phyloP scores from a whole-genome alignment of 768 basidiomycete genomes.

The Auriscalpium vulgare region DNA sequence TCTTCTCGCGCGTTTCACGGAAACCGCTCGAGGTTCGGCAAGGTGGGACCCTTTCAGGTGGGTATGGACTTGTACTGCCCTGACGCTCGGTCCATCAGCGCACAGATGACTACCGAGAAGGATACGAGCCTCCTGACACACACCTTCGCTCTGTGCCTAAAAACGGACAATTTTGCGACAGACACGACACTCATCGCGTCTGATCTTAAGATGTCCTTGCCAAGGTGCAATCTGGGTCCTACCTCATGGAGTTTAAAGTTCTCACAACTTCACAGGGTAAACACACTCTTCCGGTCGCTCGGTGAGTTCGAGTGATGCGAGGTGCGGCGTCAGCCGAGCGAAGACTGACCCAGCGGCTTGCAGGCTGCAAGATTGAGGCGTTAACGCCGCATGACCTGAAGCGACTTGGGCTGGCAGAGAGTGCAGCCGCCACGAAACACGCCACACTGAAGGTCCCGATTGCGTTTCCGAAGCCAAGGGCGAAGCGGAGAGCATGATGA shows the following conservation, averaged over 20 bases:
- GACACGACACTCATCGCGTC: conserved; percentile 61
- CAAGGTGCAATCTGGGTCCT: conserved; percentile 21
- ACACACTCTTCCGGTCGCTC: conserved; percentile 67
- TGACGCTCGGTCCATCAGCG: conserved; percentile 4
- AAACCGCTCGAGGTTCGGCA: conserved; percentile 57
- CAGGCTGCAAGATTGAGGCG: conserved; percentile 67
- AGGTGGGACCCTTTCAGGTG: conserved; percentile 34
- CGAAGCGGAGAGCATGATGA: conserved; percentile 23
- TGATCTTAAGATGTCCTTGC: conserved; percentile 53
- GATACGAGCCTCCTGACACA: conserved; percentile 69
- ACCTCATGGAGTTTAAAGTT: conserved; percentile 42
- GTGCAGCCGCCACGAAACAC: conserved; percentile 54
- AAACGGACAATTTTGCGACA: conserved; percentile 68
- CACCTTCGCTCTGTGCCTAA: conserved; percentile 75
- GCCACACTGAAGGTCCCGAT: conserved; percentile 74
- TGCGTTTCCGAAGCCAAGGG: conserved; percentile 64
- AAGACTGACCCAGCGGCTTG: too few species aligned
- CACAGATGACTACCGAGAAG: conserved; percentile 53
- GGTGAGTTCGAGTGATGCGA: conserved; percentile 30
- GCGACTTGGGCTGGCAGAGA: conserved; percentile 57
- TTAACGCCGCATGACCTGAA: conserved; percentile 57
- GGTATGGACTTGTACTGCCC: too few species aligned
- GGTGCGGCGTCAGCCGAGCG: not conserved
- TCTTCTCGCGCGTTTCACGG: conserved; percentile 73
- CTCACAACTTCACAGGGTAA: conserved; percentile 34